Base-by-base conservation (phyloP, 1,284 basidiomycete species). In the Phlebopus sp. region DNA sequence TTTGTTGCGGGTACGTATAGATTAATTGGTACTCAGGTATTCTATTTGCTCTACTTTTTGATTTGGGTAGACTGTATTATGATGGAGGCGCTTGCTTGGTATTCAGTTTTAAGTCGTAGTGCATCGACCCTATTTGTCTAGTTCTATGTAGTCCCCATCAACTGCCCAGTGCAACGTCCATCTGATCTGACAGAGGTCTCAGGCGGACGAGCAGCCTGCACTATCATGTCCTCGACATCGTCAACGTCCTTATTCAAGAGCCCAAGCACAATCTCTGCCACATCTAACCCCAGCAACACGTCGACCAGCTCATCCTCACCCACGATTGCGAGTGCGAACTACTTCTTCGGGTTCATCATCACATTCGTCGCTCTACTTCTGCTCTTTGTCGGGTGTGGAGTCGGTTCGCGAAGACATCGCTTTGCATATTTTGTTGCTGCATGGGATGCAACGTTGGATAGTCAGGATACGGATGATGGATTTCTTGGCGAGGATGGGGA, bases 261-360 rank as follows among this genome's bases (percentile, higher is more conserved):
- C 31, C 3, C 6, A 23, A 21, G 25, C 41, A 25, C 37, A 35
- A 35, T 14, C 2, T 10, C 32, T 29, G 5, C 7, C 27, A 9
- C 10, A 29, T 19, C 35, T 36, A 13, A 19, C 35, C 35, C 35
- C 13, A 18, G 9, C 7, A 40, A 2, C 5, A 27, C 27, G 7
- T 31, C 29, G 2, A 6, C 19, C 7, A 15, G 9, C 14, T 30
- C 15, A 5, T 0, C 47, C 49, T 17, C 15, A 13, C 9, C 41
- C 1, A 17, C 35, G 19, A 44, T 53, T 38, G 49, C 55, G 1
- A 52, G 70, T 25, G 68, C 72, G 42, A 78, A 69, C 59, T 79
- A 79, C 55, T 79, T 79, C 59, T 83, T 83, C 55, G 81, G 80
- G 35, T 83, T 84, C 58, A 72, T 83, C 53, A 73, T 84, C 60